These are phyloP conservation scores for Alliaria petiolata DNA, from an alignment of 345 rosid species.

Conservation along the genomic window DNA sequence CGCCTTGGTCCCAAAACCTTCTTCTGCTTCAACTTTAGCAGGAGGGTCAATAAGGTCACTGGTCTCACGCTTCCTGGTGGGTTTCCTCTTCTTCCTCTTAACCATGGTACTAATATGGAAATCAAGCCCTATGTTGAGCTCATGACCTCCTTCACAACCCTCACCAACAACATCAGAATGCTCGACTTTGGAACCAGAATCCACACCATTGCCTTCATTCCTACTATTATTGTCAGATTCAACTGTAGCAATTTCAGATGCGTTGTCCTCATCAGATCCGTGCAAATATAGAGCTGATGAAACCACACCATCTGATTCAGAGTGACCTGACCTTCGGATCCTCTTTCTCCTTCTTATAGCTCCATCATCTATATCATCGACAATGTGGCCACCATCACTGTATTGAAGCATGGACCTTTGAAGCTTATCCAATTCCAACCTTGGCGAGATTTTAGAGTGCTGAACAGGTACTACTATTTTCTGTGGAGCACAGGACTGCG, in stretches of 20 bases:
- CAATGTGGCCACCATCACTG: conserved; percentile 46
- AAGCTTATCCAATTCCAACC: conserved; percentile 40
- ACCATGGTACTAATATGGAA: conserved; percentile 62
- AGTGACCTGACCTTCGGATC: conserved; percentile 46
- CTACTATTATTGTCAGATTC: conserved; percentile 60
- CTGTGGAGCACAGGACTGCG: conserved; percentile 31
- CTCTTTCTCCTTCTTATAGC: conserved; percentile 41
- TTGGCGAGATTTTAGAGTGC: conserved; percentile 51
- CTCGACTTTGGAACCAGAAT: conserved; percentile 52
- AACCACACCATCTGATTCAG: conserved; percentile 52
- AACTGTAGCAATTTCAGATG: conserved; percentile 62
- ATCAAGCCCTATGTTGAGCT: conserved; percentile 63
- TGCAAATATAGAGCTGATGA: conserved; percentile 44
- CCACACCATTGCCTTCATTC: conserved; percentile 55
- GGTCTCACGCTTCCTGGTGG: conserved; percentile 46
- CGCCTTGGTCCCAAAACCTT: conserved; percentile 31
- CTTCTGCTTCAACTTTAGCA: conserved; percentile 38
- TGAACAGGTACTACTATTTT: conserved; percentile 37
- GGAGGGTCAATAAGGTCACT: conserved; percentile 46
- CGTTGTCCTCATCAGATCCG: conserved; percentile 55
- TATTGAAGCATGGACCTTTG: conserved; percentile 35
- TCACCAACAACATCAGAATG: conserved; percentile 43
- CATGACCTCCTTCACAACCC: conserved; percentile 45
- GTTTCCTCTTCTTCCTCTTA: conserved; percentile 73
- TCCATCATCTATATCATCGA: conserved; percentile 39